phyloP scores from a whole-genome alignment of 1,139 yeast species.

The Scheffersomyces illinoinensis region DNA sequence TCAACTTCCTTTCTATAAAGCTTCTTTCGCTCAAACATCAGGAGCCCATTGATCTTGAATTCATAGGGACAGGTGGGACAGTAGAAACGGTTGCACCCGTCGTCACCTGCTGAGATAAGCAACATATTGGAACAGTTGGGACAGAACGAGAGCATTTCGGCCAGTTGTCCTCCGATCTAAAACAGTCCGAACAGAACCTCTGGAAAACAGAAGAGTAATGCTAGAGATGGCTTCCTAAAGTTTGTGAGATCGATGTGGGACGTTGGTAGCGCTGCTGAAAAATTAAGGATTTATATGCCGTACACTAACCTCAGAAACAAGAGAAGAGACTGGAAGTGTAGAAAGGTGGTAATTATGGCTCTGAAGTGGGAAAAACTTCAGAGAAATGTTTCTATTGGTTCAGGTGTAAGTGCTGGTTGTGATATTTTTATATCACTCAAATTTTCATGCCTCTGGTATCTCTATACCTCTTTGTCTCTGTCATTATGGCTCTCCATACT shows the following conservation, averaged over 20 bases:
- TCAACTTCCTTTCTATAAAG: constrained; percentile 89
- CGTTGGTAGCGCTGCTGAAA: background rate
- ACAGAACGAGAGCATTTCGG: constrained; percentile 81
- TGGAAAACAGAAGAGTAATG: background rate
- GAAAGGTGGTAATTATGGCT: background rate
- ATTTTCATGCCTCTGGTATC: no score
- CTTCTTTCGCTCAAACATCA: constrained; percentile 80
- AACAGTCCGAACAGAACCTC: background rate
- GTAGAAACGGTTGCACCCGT: constrained; percentile 56
- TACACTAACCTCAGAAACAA: background rate
- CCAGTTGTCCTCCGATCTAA: background rate
- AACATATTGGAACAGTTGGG: constrained; percentile 93
- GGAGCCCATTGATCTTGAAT: constrained; percentile 80
- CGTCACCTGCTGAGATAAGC: constrained; percentile 47
- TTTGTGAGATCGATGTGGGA: background rate
- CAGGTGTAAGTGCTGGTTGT: no score
- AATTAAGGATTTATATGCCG: background rate
- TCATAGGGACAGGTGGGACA: constrained; percentile 96
- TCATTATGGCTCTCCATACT: background rate
- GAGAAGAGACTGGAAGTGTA: background rate
- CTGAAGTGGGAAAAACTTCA: background rate
- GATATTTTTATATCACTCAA: no score
- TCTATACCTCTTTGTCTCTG: background rate
- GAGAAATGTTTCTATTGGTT: no score
- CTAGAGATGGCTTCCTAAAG: background rate